Base-by-base conservation (phyloP, 192 early-diverging fungal species). In the Backusella macrospora region DNA sequence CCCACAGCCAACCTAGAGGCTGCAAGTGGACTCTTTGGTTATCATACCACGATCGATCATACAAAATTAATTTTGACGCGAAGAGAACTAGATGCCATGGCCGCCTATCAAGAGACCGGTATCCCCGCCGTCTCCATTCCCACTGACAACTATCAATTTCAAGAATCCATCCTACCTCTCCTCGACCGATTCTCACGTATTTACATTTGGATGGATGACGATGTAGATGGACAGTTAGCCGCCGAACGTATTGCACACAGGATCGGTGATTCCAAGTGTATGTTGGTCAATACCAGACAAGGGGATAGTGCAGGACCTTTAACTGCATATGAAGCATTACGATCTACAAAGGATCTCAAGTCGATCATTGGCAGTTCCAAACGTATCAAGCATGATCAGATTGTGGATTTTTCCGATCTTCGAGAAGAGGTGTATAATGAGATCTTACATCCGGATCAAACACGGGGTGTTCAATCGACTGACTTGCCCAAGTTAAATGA, bases 201-300 rank as follows among this genome's bases (percentile, higher is more conserved):
- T 6, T 90, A 92, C 52, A 71, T 92, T 62, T 92, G 90, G 90
- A 75, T 92, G 34, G 85, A 90, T 78, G 89, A 90, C 79, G 85
- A 88, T 76, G 81, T 86, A n/a, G 83, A 87, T 49, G 90, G 90
- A 69, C 81, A 85, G 12, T 81, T 85, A 40, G 85, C 86, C 1
- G 85, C 89, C 0, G 81, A 85, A 62, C 84, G 83, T 62, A 85
- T 92, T 38, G 81, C 86, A 10, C 83, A 87, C 62, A 92, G 90
- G 65, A 75, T 92, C 45, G 90, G 90, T 14, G 83, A 88, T n/a
- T 83, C 86, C 45, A 82, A 88, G 34, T 90, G 89, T 70, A 72
- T 86, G 71, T 77, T 90, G 44, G 85, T 92, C 12, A 81, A 73
- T 44, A 85, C 87, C 1, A 73, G 78, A 34, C 65, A 72, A 48